Evolutionary conservation across 495 filamentous ascomycete species (phyloP).

Genomic region (Penicillium samsonianum): DNA sequence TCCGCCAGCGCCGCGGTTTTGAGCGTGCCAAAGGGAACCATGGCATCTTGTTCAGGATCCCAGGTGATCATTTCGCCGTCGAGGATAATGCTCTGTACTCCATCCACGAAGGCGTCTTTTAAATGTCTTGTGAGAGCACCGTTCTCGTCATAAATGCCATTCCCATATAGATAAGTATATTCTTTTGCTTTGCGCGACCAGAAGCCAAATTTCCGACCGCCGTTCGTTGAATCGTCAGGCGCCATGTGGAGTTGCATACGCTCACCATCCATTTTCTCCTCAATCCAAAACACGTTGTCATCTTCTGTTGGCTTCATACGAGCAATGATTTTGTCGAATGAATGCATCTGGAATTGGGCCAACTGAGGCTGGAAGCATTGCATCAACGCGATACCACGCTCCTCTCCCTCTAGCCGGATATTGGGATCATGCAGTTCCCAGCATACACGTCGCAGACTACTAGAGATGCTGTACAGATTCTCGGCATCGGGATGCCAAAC

Average conservation of each 20-base stretch:
- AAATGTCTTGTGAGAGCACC: slow-evolving; percentile 80
- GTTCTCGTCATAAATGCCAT: slow-evolving; percentile 70
- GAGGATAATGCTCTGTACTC: slow-evolving; percentile 82
- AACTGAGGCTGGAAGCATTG: slow-evolving; percentile 97
- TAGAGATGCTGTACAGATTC: slow-evolving; percentile 86
- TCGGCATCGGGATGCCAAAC: slow-evolving; percentile 95
- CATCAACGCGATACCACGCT: slow-evolving; percentile 80
- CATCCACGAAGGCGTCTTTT: slow-evolving; percentile 71
- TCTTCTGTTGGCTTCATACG: slow-evolving; percentile 69
- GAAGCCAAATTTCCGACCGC: slow-evolving; percentile 77
- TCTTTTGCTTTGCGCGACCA: slow-evolving; percentile 98
- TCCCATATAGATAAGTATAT: slow-evolving; percentile 92
- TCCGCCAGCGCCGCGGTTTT: slow-evolving; percentile 87
- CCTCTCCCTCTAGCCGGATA: slow-evolving; percentile 71
- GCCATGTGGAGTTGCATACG: slow-evolving; percentile 96
- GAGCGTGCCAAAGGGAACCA: slow-evolving; percentile 87
- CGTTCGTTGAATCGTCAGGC: slow-evolving; percentile 63
- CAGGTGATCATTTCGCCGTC: slow-evolving; percentile 99
- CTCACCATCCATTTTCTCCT: slow-evolving; percentile 97
- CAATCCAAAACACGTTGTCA: slow-evolving; percentile 86
- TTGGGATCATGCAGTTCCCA: slow-evolving; percentile 88
- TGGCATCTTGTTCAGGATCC: slow-evolving; percentile 84
- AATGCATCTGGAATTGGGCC: slow-evolving; percentile 91
- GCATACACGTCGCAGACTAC: slow-evolving; percentile 85
- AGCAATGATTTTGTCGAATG: slow-evolving; percentile 77